Evolutionary conservation across 116 monocot genomes (phyloP).

Genomic region (Iris pallida): DNA sequence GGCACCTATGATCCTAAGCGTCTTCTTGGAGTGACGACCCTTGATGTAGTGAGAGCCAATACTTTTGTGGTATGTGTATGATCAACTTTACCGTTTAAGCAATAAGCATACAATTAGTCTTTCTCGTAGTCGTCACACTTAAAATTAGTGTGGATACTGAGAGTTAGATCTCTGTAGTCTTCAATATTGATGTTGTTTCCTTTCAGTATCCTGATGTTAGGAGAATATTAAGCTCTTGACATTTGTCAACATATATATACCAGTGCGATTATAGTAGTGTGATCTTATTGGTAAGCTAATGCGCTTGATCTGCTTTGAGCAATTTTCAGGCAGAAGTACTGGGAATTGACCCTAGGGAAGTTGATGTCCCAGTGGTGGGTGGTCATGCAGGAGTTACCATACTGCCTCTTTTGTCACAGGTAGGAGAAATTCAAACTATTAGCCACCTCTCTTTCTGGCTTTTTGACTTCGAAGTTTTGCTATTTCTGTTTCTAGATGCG

Average conservation of each 20-base stretch:
- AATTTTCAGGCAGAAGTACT: slow-evolving; percentile 76
- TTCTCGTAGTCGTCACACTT: neutral
- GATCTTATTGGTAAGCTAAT: neutral
- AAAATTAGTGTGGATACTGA: neutral
- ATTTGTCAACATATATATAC: no score
- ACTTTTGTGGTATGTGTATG: slow-evolving; percentile 58
- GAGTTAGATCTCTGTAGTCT: neutral
- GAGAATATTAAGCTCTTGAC: no score
- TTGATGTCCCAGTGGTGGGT: slow-evolving; percentile 97
- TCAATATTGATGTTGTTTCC: no score
- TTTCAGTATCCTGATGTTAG: no score
- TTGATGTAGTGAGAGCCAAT: slow-evolving; percentile 81
- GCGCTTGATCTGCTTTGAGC: neutral
- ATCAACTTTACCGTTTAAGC: neutral
- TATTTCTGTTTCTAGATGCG: neutral
- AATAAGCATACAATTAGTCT: neutral
- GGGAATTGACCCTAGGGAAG: slow-evolving; percentile 82
- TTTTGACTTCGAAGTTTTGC: neutral
- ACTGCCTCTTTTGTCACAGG: slow-evolving; percentile 96
- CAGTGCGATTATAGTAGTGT: no score
- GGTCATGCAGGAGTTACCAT: slow-evolving; percentile 98
- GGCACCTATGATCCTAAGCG: slow-evolving; percentile 69
- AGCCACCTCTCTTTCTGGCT: neutral
- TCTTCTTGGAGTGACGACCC: slow-evolving; percentile 71
- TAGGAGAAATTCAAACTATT: slow-evolving; percentile 5